phyloP scores from a whole-genome alignment of 495 filamentous ascomycete species.

The Xylaria flabelliformis region DNA sequence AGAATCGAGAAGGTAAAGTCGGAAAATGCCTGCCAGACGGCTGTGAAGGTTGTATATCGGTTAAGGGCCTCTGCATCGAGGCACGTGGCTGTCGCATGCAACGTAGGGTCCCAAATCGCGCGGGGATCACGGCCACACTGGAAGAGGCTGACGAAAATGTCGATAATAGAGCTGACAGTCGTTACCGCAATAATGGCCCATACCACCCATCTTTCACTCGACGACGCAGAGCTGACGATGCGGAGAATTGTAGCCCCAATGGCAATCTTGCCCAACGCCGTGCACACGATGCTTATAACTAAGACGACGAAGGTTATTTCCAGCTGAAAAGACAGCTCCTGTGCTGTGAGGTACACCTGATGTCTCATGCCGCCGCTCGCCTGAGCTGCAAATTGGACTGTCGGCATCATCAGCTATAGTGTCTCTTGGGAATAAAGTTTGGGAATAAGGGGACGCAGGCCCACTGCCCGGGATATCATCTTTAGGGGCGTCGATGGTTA shows the following conservation, averaged over 20 bases:
- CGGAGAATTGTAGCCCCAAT: slow-evolving; percentile 16
- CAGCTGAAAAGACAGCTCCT: slow-evolving; percentile 3
- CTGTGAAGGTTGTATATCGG: slow-evolving; percentile 5
- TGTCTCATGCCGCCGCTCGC: neutral
- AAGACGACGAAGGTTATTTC: slow-evolving; percentile 11
- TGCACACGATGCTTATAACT: slow-evolving; percentile 11
- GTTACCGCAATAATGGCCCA: slow-evolving; percentile 13
- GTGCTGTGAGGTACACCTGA: neutral
- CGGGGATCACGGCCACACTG: slow-evolving; percentile 8
- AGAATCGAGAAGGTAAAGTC: slow-evolving; percentile 16
- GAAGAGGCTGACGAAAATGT: slow-evolving; percentile 15
- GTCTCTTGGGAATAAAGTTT: neutral
- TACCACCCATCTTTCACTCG: slow-evolving; percentile 16
- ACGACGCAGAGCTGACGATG: slow-evolving; percentile 5
- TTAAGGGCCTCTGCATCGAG: neutral
- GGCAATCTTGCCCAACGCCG: slow-evolving; percentile 13
- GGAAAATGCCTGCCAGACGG: slow-evolving; percentile 2
- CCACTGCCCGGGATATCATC: neutral
- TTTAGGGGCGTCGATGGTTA: neutral
- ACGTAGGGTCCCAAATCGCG: neutral
- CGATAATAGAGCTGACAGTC: slow-evolving; percentile 2
- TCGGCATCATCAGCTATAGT: neutral
- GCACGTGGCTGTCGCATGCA: slow-evolving; percentile 1
- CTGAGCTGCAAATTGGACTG: neutral
- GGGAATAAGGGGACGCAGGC: neutral